Evolutionary conservation across 1,284 basidiomycete species (phyloP).

Genomic region (Athelia sp.): DNA sequence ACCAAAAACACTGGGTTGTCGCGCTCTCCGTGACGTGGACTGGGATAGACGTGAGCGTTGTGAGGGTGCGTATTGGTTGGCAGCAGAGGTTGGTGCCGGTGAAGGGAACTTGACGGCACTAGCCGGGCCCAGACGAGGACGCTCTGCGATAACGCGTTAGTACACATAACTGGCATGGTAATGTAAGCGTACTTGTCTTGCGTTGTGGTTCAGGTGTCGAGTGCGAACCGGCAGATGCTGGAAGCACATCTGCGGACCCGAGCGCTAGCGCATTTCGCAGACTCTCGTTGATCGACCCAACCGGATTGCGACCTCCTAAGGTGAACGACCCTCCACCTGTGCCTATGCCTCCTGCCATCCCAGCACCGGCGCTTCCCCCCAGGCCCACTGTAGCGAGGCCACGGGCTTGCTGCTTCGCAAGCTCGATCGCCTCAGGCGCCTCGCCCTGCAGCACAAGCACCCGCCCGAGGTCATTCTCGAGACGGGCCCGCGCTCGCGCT

Average conservation of each 20-base stretch:
- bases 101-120: constrained; percentile 29
- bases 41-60: constrained; percentile 36
- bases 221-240: not conserved
- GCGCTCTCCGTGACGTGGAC: constrained; percentile 11
- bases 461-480: constrained; percentile 51
- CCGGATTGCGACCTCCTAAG: constrained; percentile 32
- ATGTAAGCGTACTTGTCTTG: too few relatives aligned
- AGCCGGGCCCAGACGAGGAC: not conserved
- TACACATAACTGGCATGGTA: too few relatives aligned
- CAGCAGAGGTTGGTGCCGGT: constrained; percentile 9
- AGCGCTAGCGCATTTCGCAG: constrained; percentile 29
- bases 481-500: constrained; percentile 44
- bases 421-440: constrained; percentile 6
- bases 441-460: constrained; percentile 56
- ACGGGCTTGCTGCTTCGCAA: not conserved
- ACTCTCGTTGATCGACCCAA: constrained; percentile 42
- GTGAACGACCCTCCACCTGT: constrained; percentile 18
- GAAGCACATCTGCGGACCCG: not conserved
- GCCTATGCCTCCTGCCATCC: constrained; percentile 13
- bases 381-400: constrained; percentile 26
- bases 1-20: constrained; percentile 13
- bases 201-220: not conserved
- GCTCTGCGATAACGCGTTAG: too few relatives aligned
- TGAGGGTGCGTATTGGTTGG: not conserved
- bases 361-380: constrained; percentile 13